Conservation (phyloP, 345 rosid genomes). For the Brassica juncea region DNA sequence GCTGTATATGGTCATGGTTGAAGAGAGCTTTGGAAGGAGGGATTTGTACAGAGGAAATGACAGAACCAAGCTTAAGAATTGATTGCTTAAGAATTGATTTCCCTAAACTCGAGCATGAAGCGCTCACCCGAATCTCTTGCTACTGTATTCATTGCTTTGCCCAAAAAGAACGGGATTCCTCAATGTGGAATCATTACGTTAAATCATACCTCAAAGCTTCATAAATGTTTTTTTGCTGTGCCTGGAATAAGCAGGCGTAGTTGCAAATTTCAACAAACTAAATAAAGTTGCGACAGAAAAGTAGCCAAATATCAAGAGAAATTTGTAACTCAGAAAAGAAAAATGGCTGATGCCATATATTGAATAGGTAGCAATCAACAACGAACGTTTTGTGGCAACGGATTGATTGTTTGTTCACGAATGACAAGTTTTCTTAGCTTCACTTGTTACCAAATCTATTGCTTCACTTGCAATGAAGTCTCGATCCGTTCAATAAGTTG, state of each 20-base stretch:
- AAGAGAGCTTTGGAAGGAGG: too few species aligned
- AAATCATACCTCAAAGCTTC: background rate
- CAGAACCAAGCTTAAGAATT: too few species aligned
- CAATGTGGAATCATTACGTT: background rate
- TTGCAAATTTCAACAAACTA: background rate
- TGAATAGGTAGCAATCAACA: conserved; percentile 5
- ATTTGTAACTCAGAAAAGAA: background rate
- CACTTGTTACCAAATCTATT: conserved; percentile 41
- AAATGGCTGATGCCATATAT: background rate
- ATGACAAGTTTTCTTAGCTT: conserved; percentile 8
- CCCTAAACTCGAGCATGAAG: too few species aligned
- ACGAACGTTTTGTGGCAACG: background rate
- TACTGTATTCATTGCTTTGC: background rate
- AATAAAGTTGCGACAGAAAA: background rate
- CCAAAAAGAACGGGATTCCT: background rate
- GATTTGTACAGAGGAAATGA: too few species aligned
- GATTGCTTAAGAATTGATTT: too few species aligned
- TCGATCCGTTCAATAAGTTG: conserved; percentile 69
- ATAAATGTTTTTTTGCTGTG: background rate
- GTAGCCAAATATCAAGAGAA: background rate
- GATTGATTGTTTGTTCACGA: conserved; percentile 1
- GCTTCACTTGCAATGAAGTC: conserved; percentile 63
- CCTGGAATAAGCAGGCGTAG: background rate
- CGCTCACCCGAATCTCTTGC: background rate
- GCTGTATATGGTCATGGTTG: too few species aligned